A percentile compares a stretch with the other conserved stretches of the same genome.
Conservation (phyloP, 192 early-diverging fungal species). For the Glomus cerebriforme region DNA sequence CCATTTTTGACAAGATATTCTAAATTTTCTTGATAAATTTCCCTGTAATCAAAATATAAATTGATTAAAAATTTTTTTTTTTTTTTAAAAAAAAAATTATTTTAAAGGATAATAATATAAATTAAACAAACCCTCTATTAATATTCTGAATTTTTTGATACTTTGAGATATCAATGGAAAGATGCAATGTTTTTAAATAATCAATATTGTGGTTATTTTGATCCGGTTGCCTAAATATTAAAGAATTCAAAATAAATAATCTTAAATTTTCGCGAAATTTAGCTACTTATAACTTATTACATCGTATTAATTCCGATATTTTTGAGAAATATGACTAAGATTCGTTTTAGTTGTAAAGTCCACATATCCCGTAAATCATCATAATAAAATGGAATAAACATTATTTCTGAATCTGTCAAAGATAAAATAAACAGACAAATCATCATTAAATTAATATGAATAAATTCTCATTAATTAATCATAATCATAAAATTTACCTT, state of each 20-base stretch:
- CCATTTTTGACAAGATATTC: neutral
- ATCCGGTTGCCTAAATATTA: neutral
- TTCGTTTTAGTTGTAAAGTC: slow-evolving; percentile 32
- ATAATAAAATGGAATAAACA: slow-evolving; percentile 22
- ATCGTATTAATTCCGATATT: neutral
- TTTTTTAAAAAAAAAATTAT: neutral
- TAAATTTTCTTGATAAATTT: neutral
- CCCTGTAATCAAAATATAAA: neutral
- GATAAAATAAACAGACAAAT: neutral
- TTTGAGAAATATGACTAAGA: slow-evolving; percentile 26
- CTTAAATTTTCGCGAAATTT: neutral
- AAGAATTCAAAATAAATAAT: neutral
- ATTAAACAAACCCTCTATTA: slow-evolving; percentile 8
- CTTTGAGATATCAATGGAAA: neutral
- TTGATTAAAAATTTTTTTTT: neutral
- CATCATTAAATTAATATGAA: slow-evolving; percentile 13
- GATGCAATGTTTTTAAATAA: slow-evolving; percentile 8
- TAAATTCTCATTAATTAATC: too few species aligned
- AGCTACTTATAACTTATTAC: neutral
- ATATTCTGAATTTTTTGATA: neutral
- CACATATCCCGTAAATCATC: slow-evolving; percentile 33
- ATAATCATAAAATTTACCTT: neutral
- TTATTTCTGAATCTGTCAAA: neutral
- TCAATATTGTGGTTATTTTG: neutral
- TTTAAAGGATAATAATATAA: neutral